Evolutionary conservation across 768 basidiomycete genomes (phyloP), one percentile per base, ranked within the genome.

Genomic region (Naganishia onofrii): DNA sequence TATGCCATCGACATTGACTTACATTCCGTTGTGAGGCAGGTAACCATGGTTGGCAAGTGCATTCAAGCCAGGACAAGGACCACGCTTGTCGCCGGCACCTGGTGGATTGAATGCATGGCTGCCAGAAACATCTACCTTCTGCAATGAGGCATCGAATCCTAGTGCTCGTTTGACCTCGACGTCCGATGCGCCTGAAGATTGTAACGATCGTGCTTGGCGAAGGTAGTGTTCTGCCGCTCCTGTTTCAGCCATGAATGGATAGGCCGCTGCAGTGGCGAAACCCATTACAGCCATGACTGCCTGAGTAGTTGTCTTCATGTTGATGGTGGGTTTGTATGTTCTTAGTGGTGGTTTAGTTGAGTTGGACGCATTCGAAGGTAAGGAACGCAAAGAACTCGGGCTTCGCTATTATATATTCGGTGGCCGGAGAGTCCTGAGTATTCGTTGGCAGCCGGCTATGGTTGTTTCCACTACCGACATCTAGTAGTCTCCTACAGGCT

Each of bases 21-120:
- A 55, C 54, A 55, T 55, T 55, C 54, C 54, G 29, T 55, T 55
- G 26, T 55, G 54, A 55, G 74, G 69, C 0, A 75, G 52, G 23
- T 68, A 53, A 1, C 67, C 69, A 31, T 51, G 55, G 63, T 75
- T 75, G 23, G 74, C 74, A 21, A 73, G 58, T 7, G 74, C 71
- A 53, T 75, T 75, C 12, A 75, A 28, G 0, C 72, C 74, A 0
- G 72, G 70, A 51, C 74, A 67, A 28, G 66, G 66, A 34, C 66
- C 52, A 2, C 66, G 52, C 19, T 54, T 36, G 54, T 67, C 66
- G 15, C 66, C 66, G 1, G 66, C 31, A 15, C 66, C 66, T 7
- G 66, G 66, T 4, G 66, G 32, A 19, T 8, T 7, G 54, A 67
- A 67, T n/a, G 66, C 66, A 54, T 67, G 32, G 4, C 36, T 36